A percentile compares a stretch with the other conserved stretches of the same genome.
These are phyloP conservation scores for Stachybotrys chlorohalonatus DNA, from an alignment of 2,329 filamentous ascomycete genomes.

Conservation along the genomic window DNA sequence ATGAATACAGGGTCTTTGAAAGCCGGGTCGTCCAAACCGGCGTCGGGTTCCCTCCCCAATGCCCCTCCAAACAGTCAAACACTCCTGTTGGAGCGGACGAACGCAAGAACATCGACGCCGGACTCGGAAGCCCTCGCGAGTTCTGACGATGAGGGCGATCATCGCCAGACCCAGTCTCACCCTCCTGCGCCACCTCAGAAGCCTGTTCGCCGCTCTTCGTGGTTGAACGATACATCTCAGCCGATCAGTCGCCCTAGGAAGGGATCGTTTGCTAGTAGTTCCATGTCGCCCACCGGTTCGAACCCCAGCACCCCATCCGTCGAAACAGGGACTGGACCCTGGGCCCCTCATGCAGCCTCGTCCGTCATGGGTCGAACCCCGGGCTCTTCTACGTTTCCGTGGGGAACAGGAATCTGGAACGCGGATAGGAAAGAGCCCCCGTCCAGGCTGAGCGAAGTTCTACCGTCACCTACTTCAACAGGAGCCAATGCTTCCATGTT, in stretches of 20 bases:
- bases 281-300: conserved; percentile 71
- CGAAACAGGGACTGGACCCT: conserved; percentile 46
- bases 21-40: conserved; percentile 40
- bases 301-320: conserved; percentile 72
- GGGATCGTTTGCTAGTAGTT: conserved; percentile 64
- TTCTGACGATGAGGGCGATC: conserved; percentile 83
- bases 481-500: conserved; percentile 39
- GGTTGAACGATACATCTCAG: conserved; percentile 76
- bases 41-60: conserved; percentile 33
- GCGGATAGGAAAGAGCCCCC: conserved; percentile 69
- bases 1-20: conserved; percentile 47
- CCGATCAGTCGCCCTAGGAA: conserved; percentile 57
- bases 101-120: conserved; percentile 75
- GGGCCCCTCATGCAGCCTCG: conserved; percentile 44
- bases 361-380: conserved; percentile 39
- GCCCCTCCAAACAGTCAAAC: conserved; percentile 51
- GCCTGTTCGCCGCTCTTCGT: conserved; percentile 66
- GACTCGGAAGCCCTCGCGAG: conserved; percentile 91
- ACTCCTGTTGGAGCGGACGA: conserved; percentile 64
- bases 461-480: conserved; percentile 64
- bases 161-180: conserved; percentile 45
- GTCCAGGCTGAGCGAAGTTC: conserved; percentile 62
- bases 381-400: conserved; percentile 48
- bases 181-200: conserved; percentile 43
- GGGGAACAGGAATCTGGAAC: conserved; percentile 81